A percentile compares a stretch with the other conserved stretches of the same genome.
Evolutionary conservation across 345 rosid species (phyloP).

Genomic region (Toxicodendron radicans): DNA sequence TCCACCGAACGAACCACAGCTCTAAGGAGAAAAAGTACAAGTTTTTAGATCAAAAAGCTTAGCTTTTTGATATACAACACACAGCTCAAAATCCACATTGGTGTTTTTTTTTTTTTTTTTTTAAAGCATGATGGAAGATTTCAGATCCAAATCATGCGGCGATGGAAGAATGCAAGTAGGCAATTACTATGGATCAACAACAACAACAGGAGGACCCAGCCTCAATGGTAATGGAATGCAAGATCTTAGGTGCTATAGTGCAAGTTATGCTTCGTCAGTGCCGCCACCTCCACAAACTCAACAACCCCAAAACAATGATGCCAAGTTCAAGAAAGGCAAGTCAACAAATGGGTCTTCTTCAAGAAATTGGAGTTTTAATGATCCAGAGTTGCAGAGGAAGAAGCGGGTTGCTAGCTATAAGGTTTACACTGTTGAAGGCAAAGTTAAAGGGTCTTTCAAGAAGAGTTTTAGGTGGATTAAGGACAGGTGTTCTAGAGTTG

Average conservation of each 20-base stretch:
- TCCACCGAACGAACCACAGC: not conserved
- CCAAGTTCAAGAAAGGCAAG: constrained; percentile 49
- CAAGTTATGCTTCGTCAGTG: constrained; percentile 39
- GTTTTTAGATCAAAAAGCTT: not conserved
- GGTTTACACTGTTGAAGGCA: constrained; percentile 68
- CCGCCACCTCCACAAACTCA: constrained; percentile 33
- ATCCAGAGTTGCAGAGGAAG: constrained; percentile 70
- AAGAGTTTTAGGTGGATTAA: constrained; percentile 72
- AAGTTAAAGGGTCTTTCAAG: constrained; percentile 65
- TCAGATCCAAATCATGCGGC: constrained; percentile 59
- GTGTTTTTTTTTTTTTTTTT: not conserved
- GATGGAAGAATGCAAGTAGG: constrained; percentile 46
- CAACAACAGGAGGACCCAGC: constrained; percentile 20
- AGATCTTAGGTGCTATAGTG: constrained; percentile 64
- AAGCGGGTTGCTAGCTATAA: constrained; percentile 70
- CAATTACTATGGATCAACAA: constrained; percentile 21
- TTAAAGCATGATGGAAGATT: constrained; percentile 53
- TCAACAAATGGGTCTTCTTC: constrained; percentile 43
- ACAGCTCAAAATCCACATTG: not conserved
- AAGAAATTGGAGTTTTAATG: constrained; percentile 56
- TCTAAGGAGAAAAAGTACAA: not conserved
- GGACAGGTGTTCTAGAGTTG: constrained; percentile 45
- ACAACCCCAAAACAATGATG: constrained; percentile 23
- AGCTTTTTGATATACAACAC: not conserved
- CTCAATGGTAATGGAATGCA: constrained; percentile 40